Evolutionary conservation across 2,329 filamentous ascomycete species (phyloP), one percentile per base, ranked within the genome.

Genomic region (Arthrocladium fulminans): DNA sequence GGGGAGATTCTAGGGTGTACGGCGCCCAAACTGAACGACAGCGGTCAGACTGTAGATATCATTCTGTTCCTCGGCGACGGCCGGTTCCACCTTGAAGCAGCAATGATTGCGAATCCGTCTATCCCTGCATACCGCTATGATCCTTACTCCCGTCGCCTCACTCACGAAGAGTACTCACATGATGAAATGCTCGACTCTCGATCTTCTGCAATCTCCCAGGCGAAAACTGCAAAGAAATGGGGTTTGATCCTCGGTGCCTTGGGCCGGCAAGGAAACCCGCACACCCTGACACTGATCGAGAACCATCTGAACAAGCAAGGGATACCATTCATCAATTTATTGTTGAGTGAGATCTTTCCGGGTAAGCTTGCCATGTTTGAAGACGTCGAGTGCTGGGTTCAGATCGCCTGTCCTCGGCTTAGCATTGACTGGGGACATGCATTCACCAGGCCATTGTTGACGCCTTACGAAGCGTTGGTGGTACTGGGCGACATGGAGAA

Each of bases 401-500:
- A 98, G 68, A 88, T 98, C 44, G 92, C 92, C 3, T 98, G 92
- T 67, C 92, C 92, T n/a, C 73, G 92, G 43, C 63, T 98, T 63
- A 97, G 90, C 65, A 98, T 98, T 57, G 92, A 98, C 68, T 98
- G 92, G 92, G 92, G 92, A 0, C 97, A 97, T 69, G 92, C 92
- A 0, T 98, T 98, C 63, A 79, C 88, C 1, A 72, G 86, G 40
- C 92, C 92, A 41, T 65, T 98, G 50, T 67, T 98, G 62, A 97
- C 90, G 45, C 90, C 92, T 1, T 96, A 98, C 59, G 92, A 98
- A 70, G 92, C 92, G 5, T 75, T 97, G 51, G 83, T 98, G 27
- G 86, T 88, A n/a, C 68, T 98, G 41, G 88, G 85, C 2, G 81
- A 81, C 53, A 79, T 77, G 55, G 77, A 92, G 57, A 85, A 85